phyloP scores from a whole-genome alignment of 192 early-diverging fungal genomes.

The Gaertneriomyces sp. region DNA sequence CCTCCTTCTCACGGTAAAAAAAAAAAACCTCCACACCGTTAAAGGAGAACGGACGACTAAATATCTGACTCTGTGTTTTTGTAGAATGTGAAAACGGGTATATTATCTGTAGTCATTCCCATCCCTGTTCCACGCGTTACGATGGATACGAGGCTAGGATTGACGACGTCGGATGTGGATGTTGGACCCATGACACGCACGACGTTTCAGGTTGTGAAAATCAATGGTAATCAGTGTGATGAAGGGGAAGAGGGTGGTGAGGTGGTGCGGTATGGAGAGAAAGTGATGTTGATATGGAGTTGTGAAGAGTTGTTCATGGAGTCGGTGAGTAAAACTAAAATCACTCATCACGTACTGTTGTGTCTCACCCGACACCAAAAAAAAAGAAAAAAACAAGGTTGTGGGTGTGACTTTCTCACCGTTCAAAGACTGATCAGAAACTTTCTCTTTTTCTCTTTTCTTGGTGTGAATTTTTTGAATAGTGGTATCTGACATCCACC shows the following conservation, averaged over 20 bases:
- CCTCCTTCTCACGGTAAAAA: conserved; percentile 38
- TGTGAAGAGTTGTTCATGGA: too few species aligned
- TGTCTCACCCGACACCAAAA: too few species aligned
- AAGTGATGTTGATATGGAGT: too few species aligned
- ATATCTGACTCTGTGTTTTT: conserved; percentile 1
- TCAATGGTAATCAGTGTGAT: not conserved
- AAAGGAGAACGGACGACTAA: not conserved
- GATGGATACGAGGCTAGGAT: not conserved
- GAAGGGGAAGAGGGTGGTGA: not conserved
- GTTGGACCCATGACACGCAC: conserved; percentile 18
- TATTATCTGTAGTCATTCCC: conserved; percentile 33
- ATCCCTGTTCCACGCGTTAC: conserved; percentile 27
- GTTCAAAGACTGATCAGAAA: too few species aligned
- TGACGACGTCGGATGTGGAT: conserved; percentile 21
- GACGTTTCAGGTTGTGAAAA: conserved; percentile 25
- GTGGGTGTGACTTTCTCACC: too few species aligned
- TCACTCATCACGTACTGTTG: too few species aligned
- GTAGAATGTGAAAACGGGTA: conserved; percentile 31
- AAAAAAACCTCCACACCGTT: conserved; percentile 6
- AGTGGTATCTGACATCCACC: too few species aligned
- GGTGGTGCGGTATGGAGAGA: too few species aligned
- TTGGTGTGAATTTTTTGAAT: too few species aligned
- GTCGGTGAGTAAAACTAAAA: too few species aligned
- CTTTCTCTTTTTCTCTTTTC: too few species aligned
- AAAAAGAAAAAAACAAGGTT: too few species aligned